Percentiles rank a stretch among this genome's conserved stretches.
Evolutionary conservation across 1,284 basidiomycete genomes (phyloP).

Genomic region (Cryptococcus amylolentus): DNA sequence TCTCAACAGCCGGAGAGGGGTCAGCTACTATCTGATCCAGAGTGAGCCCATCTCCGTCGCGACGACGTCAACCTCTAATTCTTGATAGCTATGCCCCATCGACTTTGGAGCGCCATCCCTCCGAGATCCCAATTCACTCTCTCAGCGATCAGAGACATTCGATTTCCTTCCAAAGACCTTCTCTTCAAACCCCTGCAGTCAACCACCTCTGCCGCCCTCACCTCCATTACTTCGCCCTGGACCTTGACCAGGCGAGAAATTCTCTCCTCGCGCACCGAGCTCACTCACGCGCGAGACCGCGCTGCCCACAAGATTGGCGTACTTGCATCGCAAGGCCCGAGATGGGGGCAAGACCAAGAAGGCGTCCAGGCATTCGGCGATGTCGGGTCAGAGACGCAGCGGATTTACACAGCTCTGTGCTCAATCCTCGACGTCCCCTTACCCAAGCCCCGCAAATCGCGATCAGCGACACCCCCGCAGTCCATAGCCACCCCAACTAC

Average conservation of each 20-base stretch:
- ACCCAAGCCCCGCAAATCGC: slow-evolving; percentile 7
- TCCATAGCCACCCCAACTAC: slow-evolving; percentile 20
- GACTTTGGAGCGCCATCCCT: slow-evolving; percentile 32
- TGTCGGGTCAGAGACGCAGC: slow-evolving; percentile 30
- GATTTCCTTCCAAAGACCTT: slow-evolving; percentile 19
- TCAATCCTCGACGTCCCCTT: slow-evolving; percentile 33
- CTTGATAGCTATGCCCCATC: slow-evolving; percentile 41
- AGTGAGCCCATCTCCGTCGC: slow-evolving; percentile 28
- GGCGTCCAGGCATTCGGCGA: slow-evolving; percentile 10
- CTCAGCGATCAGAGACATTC: slow-evolving; percentile 20
- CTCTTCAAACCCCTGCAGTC: slow-evolving; percentile 28
- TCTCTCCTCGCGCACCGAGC: slow-evolving; percentile 29
- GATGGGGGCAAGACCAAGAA: slow-evolving; percentile 21
- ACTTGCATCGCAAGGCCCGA: slow-evolving; percentile 41
- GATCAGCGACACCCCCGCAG: slow-evolving; percentile 7
- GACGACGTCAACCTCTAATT: background rate
- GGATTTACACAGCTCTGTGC: slow-evolving; percentile 40
- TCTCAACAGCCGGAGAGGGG: slow-evolving; percentile 27
- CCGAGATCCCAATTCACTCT: slow-evolving; percentile 23
- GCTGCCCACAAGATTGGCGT: slow-evolving; percentile 37
- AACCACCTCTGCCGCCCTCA: slow-evolving; percentile 25
- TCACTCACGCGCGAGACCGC: slow-evolving; percentile 30
- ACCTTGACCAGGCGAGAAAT: slow-evolving; percentile 45
- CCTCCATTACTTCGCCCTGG: slow-evolving; percentile 38
- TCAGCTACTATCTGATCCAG: slow-evolving; percentile 43